Evolutionary conservation across 2,329 filamentous ascomycete genomes (phyloP).

Genomic region (Fusarium equiseti): DNA sequence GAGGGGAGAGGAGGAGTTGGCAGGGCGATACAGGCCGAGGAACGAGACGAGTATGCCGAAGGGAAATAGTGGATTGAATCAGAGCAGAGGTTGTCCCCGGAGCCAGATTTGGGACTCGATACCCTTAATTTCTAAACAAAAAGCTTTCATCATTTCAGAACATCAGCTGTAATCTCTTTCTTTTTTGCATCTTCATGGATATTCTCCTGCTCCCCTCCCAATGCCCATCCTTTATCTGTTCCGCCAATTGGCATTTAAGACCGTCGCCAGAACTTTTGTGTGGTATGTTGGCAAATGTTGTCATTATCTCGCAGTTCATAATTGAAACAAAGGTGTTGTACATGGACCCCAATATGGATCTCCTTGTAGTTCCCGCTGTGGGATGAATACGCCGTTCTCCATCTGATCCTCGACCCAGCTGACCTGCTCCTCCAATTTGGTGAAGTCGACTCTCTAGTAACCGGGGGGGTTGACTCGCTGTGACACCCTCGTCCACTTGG

Average conservation of each 20-base stretch:
- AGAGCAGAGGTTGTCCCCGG: background rate
- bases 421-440: constrained; percentile 15
- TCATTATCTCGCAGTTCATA: constrained; percentile 44
- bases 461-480: constrained; percentile 94
- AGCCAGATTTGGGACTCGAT: constrained; percentile 39
- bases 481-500: constrained; percentile 95
- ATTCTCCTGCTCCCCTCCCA: background rate
- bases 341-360: constrained; percentile 40
- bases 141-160: constrained; percentile 14
- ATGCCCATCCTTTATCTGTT: constrained; percentile 36
- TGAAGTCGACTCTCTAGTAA: constrained; percentile 71
- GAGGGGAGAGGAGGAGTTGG: constrained; percentile 93
- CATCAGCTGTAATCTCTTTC: constrained; percentile 14
- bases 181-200: constrained; percentile 17
- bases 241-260: constrained; percentile 37
- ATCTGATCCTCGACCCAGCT: constrained; percentile 25
- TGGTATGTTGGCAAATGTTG: constrained; percentile 19
- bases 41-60: constrained; percentile 57
- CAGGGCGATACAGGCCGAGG: constrained; percentile 74
- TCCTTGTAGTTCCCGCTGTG: constrained; percentile 35
- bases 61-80: constrained; percentile 41
- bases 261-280: constrained; percentile 13
- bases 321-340: constrained; percentile 49
- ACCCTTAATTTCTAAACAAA: constrained; percentile 41
- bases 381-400: constrained; percentile 43